These are phyloP conservation scores for Solanum chiquidenum DNA, from an alignment of 257 asterid species.

Conservation along the genomic window DNA sequence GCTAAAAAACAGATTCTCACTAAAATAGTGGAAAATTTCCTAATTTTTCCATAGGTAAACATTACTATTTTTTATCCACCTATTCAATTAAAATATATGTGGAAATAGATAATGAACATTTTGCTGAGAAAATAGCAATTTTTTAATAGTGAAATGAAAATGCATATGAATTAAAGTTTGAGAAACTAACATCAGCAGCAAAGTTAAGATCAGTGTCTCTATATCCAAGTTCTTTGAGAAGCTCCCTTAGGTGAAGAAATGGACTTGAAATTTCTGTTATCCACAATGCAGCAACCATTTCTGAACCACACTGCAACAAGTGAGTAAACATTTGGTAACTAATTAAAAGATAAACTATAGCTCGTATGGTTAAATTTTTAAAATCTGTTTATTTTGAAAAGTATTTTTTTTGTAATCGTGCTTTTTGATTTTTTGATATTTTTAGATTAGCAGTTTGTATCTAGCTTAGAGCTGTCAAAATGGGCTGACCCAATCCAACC, in stretches of 20 bases:
- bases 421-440: not conserved
- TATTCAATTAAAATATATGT: too few relatives aligned
- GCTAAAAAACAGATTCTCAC: rapidly evolving
- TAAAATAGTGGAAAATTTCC: rapidly evolving
- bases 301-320: slow-evolving; percentile 63
- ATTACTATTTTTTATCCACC: rapidly evolving
- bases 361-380: not conserved
- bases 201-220: slow-evolving; percentile 62
- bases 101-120: too few relatives aligned
- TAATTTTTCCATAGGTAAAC: rapidly evolving
- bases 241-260: slow-evolving; percentile 70
- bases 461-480: not conserved
- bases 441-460: not conserved
- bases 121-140: rapidly evolving
- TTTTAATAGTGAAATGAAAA: not conserved
- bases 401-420: not conserved
- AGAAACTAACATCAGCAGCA: slow-evolving; percentile 71
- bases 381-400: not conserved
- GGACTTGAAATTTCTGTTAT: slow-evolving; percentile 93
- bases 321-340: not conserved
- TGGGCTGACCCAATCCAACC: too few relatives aligned
- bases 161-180: slow-evolving; percentile 3
- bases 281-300: slow-evolving; percentile 73
- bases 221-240: slow-evolving; percentile 78
- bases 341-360: not conserved